Conservation (phyloP, 768 basidiomycete species). For the Tylopilus sp. region DNA sequence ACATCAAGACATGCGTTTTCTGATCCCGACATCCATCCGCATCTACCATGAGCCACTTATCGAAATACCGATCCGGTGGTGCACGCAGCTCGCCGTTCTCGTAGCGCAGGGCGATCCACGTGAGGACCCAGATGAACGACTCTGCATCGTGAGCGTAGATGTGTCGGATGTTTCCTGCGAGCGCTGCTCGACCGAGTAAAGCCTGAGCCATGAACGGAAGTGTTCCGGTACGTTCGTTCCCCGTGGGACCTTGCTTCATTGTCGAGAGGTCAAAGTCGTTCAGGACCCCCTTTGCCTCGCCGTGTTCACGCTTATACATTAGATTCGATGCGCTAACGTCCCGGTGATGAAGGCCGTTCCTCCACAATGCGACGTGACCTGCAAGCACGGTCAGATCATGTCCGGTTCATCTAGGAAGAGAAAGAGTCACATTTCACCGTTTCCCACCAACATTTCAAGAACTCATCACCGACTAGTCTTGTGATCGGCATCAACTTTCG, state of each 20-base stretch:
- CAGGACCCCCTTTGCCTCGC: not conserved
- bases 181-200: not conserved
- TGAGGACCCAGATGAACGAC: not conserved
- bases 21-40: too few species aligned
- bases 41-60: too few species aligned
- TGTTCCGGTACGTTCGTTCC: not conserved
- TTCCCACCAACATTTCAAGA: constrained; percentile 1
- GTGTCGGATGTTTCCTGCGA: not conserved
- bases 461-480: not conserved
- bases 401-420: not conserved
- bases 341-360: not conserved
- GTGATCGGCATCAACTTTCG: not conserved
- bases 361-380: not conserved
- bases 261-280: not conserved
- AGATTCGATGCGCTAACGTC: not conserved
- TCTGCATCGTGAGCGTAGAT: not conserved
- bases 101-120: too few species aligned
- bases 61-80: too few species aligned
- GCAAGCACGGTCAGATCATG: too few species aligned
- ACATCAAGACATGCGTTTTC: too few species aligned
- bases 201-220: not conserved
- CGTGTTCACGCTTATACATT: not conserved
- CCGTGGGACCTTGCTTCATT: not conserved
- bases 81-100: too few species aligned
- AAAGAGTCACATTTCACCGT: not conserved